Percentiles rank a stretch among this genome's conserved stretches.
phyloP scores from a whole-genome alignment of 202 grass and related monocot genomes.

The Saccharum hybrid region DNA sequence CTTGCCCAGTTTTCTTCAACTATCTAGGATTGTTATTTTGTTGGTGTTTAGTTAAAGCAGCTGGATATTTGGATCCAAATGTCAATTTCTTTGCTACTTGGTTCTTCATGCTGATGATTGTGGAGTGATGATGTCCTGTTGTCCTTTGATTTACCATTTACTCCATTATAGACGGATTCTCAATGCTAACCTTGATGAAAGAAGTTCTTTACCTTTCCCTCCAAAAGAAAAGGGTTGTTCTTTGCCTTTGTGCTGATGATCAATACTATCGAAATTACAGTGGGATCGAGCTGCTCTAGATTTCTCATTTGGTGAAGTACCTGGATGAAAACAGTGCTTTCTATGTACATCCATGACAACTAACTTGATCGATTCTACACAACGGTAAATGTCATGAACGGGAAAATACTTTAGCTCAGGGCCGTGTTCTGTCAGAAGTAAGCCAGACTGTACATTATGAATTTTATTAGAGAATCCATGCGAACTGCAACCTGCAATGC shows the following conservation, averaged over 20 bases:
- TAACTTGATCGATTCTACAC: background rate
- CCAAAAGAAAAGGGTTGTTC: too few species aligned
- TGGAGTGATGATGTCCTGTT: background rate
- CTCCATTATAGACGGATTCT: background rate
- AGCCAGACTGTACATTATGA: background rate
- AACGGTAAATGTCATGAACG: background rate
- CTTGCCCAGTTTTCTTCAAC: background rate
- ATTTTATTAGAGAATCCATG: conserved; percentile 1
- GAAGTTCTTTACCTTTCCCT: background rate
- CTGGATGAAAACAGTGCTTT: background rate
- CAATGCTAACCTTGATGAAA: background rate
- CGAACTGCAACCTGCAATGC: background rate
- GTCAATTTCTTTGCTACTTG: background rate
- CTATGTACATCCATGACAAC: background rate
- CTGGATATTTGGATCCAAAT: conserved; percentile 8
- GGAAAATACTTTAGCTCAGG: too few species aligned
- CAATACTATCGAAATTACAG: background rate
- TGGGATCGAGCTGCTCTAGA: background rate
- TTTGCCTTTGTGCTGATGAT: background rate
- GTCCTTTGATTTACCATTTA: background rate
- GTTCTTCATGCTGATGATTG: background rate
- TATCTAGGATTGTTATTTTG: background rate
- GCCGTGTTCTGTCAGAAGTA: background rate
- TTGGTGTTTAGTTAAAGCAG: background rate
- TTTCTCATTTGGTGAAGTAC: background rate